These are phyloP conservation scores for Anacardium occidentale DNA, from an alignment of 345 rosid genomes.

Conservation along the genomic window DNA sequence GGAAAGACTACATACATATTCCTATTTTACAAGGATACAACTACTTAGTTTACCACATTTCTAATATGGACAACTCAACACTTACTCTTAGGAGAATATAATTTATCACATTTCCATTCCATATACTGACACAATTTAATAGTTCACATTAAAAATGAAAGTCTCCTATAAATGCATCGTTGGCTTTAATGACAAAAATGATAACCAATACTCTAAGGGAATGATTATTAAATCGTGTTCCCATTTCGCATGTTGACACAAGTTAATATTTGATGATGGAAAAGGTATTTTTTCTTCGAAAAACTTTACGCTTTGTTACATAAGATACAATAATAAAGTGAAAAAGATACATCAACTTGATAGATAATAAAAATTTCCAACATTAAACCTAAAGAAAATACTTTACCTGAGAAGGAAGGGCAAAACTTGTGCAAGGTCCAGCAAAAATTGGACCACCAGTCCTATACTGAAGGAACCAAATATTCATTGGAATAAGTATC, in stretches of 20 bases:
- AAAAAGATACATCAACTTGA: background rate
- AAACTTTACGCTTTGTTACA: background rate
- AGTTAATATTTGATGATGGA: background rate
- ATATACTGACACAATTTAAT: too few species aligned
- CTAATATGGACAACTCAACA: too few species aligned
- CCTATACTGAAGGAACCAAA: conserved; percentile 42
- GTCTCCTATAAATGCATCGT: too few species aligned
- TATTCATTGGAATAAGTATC: background rate
- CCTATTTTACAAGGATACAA: too few species aligned
- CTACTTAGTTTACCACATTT: too few species aligned
- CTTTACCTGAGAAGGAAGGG: conserved; percentile 80
- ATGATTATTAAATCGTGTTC: too few species aligned
- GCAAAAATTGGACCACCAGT: conserved; percentile 90
- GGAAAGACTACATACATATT: too few species aligned
- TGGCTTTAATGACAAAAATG: too few species aligned
- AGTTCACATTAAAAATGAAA: too few species aligned
- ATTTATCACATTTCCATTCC: conserved; percentile 4
- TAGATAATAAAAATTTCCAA: conserved; percentile 9
- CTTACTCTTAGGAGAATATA: background rate
- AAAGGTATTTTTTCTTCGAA: background rate
- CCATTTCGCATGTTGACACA: too few species aligned
- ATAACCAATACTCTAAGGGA: too few species aligned
- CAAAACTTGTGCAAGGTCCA: conserved; percentile 65
- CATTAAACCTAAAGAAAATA: background rate
- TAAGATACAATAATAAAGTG: background rate